Base-by-base conservation (phyloP, 192 early-diverging fungal species). In the Rhizophagus prolifer region DNA sequence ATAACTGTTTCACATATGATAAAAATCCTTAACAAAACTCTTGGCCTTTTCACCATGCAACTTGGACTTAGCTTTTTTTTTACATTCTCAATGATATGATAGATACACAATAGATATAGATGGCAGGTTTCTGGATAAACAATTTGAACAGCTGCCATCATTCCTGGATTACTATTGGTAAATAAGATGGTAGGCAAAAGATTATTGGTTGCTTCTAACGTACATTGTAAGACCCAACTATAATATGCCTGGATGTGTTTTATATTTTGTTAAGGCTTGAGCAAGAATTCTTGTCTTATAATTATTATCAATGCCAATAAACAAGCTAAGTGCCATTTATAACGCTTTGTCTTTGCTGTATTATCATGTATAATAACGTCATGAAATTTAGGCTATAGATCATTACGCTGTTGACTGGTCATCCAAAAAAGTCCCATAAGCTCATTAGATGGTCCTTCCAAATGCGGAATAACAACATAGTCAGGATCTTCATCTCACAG, bases 141-240 rank as follows among this genome's bases (percentile, higher is more conserved):
- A 36, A 79, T 14, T 58, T 31, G 34, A 58, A 58, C 4, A 13
- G 13, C n/a, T 14, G 58, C 14, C 14, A 16, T 0, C 14, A 58
- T 58, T 14, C 9, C 19, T 70, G 63, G 50, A 70, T 74, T n/a
- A n/a, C 14, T 6, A 38, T 62, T 23, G 4, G 25, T 72, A 44
- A 8, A 58, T 19, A 47, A 9, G 3, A 38, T 9, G 34, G 12
- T n/a, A 80, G 31, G 58, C 44, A 2, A 70, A 59, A 65, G 58
- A 54, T 58, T 71, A 60, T 63, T 67, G 47, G 62, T 77, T 36
- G 76, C 77, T 36, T 82, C 38, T 38, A 54, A 41, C 21, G 67
- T 63, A 23, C 84, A 63, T 25, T 72, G 21, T 30, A 75, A 47
- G 25, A 75, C 44, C 25, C 84, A 38, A 21, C 36, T 75, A 75